A percentile compares a stretch with the other conserved stretches of the same genome.
phyloP scores from a whole-genome alignment of 2,329 filamentous ascomycete species.

The Diplodia mutila region DNA sequence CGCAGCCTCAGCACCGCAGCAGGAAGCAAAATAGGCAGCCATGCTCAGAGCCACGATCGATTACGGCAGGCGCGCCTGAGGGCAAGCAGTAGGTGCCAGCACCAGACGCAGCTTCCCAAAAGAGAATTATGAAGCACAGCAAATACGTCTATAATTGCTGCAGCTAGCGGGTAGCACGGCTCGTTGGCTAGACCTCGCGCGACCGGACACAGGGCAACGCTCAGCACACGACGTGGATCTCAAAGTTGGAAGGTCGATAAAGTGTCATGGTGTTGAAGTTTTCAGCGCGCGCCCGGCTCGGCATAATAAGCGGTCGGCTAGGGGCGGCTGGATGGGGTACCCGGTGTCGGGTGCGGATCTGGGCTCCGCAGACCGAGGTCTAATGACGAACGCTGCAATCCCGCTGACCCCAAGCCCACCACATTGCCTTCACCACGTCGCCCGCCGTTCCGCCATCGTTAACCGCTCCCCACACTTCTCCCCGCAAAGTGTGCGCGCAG shows the following conservation, averaged over 20 bases:
- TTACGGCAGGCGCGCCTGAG: neutral
- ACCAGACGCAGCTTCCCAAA: neutral
- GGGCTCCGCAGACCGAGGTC: neutral
- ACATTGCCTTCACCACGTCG: neutral
- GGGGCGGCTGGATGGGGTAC: neutral
- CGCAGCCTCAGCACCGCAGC: neutral
- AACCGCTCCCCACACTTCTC: conserved; percentile 6
- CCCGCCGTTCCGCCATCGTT: neutral
- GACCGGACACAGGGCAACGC: neutral
- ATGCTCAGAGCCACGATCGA: neutral
- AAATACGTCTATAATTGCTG: neutral
- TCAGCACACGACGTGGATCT: neutral
- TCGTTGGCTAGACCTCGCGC: neutral
- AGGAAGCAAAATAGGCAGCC: neutral
- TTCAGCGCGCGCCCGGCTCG: neutral
- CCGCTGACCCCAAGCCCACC: conserved; percentile 7
- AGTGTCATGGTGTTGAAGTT: neutral
- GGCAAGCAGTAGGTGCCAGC: neutral
- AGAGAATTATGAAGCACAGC: neutral
- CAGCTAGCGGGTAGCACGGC: too few relatives aligned
- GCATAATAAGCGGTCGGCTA: neutral
- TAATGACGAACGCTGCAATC: neutral
- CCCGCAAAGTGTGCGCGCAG: conserved; percentile 10
- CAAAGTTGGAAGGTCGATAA: neutral
- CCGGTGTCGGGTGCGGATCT: neutral